Evolutionary conservation across 2,329 filamentous ascomycete species (phyloP).

Genomic region (Nothopassalora personata): DNA sequence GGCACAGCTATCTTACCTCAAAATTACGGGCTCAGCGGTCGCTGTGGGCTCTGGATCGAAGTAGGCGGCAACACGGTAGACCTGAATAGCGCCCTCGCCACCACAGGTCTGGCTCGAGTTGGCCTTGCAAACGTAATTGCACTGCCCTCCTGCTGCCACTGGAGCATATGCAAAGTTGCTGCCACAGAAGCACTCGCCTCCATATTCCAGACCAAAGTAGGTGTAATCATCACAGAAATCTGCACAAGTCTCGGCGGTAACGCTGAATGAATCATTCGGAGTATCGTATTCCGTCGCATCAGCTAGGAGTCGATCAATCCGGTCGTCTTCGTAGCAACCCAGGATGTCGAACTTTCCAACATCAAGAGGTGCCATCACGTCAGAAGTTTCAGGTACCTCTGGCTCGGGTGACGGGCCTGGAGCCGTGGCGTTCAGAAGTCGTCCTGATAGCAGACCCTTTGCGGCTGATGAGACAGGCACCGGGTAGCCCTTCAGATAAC

Average conservation of each 20-base stretch:
- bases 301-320: not conserved
- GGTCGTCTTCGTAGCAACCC: slow-evolving; percentile 10
- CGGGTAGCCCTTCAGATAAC: not conserved
- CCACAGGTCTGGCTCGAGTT: not conserved
- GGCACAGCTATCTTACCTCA: not conserved
- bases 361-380: not conserved
- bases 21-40: not conserved
- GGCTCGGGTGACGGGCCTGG: not conserved
- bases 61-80: not conserved
- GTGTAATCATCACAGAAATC: slow-evolving; percentile 5
- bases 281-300: slow-evolving; percentile 3
- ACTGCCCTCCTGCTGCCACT: not conserved
- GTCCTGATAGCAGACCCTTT: not conserved
- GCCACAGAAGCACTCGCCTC: slow-evolving; percentile 30
- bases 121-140: not conserved
- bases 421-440: not conserved
- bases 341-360: slow-evolving; percentile 7
- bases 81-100: not conserved
- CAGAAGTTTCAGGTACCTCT: not conserved
- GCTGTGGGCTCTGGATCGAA: not conserved
- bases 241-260: slow-evolving; percentile 9
- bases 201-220: slow-evolving; percentile 25
- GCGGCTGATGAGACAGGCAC: not conserved
- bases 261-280: not conserved
- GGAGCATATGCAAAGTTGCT: not conserved